These are phyloP conservation scores for Blastocystis sp. DNA, from an alignment of 352 stramenopile genomes.

Conservation along the genomic window DNA sequence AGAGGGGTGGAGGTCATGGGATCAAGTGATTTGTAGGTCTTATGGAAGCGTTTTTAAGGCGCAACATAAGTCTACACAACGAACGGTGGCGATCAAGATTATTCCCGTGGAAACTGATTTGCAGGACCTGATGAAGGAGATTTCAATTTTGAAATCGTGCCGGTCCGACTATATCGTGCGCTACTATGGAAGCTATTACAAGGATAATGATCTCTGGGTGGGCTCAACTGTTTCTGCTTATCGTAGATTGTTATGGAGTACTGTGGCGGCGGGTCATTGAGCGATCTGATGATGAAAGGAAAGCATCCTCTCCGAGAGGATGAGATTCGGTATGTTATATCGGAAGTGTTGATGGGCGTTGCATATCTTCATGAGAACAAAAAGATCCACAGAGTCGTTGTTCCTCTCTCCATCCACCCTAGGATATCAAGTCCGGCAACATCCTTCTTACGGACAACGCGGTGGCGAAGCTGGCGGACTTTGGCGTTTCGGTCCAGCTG, in stretches of 20 bases:
- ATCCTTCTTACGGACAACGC: slow-evolving; percentile 59
- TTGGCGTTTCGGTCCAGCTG: slow-evolving; percentile 77
- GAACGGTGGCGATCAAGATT: slow-evolving; percentile 53
- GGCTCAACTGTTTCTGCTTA: not conserved
- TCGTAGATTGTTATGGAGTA: slow-evolving; percentile 60
- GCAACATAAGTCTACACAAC: not conserved
- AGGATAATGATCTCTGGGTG: slow-evolving; percentile 54
- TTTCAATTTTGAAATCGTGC: slow-evolving; percentile 59
- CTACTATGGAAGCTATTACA: slow-evolving; percentile 57
- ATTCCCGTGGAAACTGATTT: slow-evolving; percentile 22
- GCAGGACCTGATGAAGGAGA: slow-evolving; percentile 39
- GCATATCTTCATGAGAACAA: slow-evolving; percentile 59
- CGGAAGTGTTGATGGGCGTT: slow-evolving; percentile 34
- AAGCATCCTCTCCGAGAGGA: slow-evolving; percentile 41
- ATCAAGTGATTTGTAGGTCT: not conserved
- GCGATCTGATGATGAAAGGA: slow-evolving; percentile 53
- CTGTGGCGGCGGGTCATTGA: slow-evolving; percentile 56
- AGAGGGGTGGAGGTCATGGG: not conserved
- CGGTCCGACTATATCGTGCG: slow-evolving; percentile 57
- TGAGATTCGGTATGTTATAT: slow-evolving; percentile 52
- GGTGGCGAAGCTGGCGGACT: slow-evolving; percentile 60
- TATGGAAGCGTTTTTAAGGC: slow-evolving; percentile 47
- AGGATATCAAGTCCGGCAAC: slow-evolving; percentile 61
- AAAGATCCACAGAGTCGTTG: slow-evolving; percentile 59
- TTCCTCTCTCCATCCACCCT: slow-evolving; percentile 77